Evolutionary conservation across 2,329 filamentous ascomycete genomes (phyloP), one percentile per base, ranked within the genome.

Genomic region (Dothideomycetes sp.): DNA sequence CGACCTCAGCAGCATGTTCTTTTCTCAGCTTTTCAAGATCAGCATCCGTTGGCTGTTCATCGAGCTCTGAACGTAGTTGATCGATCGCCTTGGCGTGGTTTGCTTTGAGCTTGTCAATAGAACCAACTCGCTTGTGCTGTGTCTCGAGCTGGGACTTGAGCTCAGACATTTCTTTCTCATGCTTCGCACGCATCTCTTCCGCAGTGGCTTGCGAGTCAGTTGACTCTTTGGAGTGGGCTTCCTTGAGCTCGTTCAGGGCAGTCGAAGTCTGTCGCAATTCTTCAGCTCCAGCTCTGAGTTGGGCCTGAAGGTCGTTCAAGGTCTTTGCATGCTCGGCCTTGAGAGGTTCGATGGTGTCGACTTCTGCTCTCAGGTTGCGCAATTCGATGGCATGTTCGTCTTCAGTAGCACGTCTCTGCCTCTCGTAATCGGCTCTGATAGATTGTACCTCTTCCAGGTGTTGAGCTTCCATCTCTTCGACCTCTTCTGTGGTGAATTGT

Each of bases 111-210:
- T 34, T 42, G 12, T 42, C 32, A 5, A 36, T 30, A 6, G 40
- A 42, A 8, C 23, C 22, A 22, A 33, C 33, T 11, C 32, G 25
- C 22, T 42, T 42, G n/a, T 22, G 49, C 8, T 51, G 43, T 13
- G 36, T 48, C 12, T 54, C 53, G 18, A 54, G 35, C 25, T 58
- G 52, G 4, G 47, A 31, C n/a, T 49, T 47, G 13, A 57, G 37
- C 10, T 42, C 41, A 13, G 47, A 28, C 8, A 56, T 41, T 31
- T 57, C 51, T 9, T 31, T 33, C 6, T 37, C 33, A 33, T 56
- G 52, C 19, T 39, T 40, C 2, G 43, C 38, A 34, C 49, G 32
- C 4, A 34, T 20, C 19, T 9, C 20, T 8, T 41, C 38, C 1
- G 38, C 31, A 13, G 5, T 17, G 13, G 24, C 31, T 12, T 18